Conservation (phyloP, 305 asterid species). For the Fraxinus greggii region DNA sequence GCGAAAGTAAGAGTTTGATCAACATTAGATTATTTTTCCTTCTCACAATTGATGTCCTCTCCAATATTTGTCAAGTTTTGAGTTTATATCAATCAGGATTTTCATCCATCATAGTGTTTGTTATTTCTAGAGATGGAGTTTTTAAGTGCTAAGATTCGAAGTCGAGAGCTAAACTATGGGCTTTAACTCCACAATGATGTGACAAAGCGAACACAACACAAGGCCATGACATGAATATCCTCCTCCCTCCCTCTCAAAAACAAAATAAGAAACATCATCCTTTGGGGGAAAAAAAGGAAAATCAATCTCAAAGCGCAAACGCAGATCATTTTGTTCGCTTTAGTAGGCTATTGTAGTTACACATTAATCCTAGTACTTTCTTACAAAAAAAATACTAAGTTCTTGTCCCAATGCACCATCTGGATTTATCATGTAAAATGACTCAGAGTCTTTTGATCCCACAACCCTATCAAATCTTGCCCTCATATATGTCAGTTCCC, state of each 20-base stretch:
- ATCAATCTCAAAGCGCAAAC: neutral
- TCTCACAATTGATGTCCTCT: neutral
- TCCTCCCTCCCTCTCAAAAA: neutral
- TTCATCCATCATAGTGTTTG: neutral
- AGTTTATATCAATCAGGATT: neutral
- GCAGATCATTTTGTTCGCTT: neutral
- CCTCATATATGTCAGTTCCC: slow-evolving; percentile 77
- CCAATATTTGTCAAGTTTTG: neutral
- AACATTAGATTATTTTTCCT: too few species aligned
- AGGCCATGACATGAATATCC: neutral
- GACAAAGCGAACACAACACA: neutral
- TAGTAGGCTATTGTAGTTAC: neutral
- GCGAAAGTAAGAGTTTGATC: too few species aligned
- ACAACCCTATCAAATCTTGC: slow-evolving; percentile 73
- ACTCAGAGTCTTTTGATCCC: slow-evolving; percentile 80
- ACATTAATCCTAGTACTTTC: slow-evolving; percentile 26
- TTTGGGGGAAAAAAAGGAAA: too few species aligned
- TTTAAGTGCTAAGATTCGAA: neutral
- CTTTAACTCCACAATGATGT: neutral
- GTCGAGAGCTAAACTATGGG: neutral
- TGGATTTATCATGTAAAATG: slow-evolving; percentile 85
- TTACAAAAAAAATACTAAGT: slow-evolving; percentile 76
- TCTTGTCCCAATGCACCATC: slow-evolving; percentile 88
- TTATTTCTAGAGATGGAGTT: too few species aligned
- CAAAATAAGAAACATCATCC: neutral